Conservation (phyloP, 345 rosid species). For the Populus alba region DNA sequence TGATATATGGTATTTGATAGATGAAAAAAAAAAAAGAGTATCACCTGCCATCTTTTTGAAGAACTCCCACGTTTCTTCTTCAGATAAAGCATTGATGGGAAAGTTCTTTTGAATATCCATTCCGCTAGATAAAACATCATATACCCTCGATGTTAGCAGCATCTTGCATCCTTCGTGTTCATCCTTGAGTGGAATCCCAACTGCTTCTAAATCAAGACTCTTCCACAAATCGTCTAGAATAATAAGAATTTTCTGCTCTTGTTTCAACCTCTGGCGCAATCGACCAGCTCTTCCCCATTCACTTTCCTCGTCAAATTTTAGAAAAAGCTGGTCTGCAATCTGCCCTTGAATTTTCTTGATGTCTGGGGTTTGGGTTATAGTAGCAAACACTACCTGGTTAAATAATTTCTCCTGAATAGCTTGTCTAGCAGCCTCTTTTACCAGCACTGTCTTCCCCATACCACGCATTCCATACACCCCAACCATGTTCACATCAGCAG, state of each 20-base stretch:
- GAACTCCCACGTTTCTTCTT: constrained; percentile 21
- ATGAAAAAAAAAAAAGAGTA: too few species aligned
- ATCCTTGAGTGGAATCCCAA: constrained; percentile 18
- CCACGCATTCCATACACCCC: constrained; percentile 10
- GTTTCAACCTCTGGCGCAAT: constrained; percentile 3
- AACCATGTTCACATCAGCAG: background rate
- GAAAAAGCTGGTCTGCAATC: constrained; percentile 11
- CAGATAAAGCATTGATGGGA: background rate
- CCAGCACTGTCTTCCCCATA: constrained; percentile 3
- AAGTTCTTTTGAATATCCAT: constrained; percentile 9
- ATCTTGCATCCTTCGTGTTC: constrained; percentile 27
- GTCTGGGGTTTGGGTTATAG: background rate
- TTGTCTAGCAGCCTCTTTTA: background rate
- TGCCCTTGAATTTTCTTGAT: constrained; percentile 13
- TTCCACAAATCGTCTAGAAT: constrained; percentile 36
- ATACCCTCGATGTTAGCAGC: constrained; percentile 21
- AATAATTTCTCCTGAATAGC: background rate
- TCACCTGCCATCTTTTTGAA: constrained; percentile 22
- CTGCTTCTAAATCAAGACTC: constrained; percentile 10
- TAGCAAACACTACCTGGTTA: constrained; percentile 2
- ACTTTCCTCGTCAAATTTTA: background rate
- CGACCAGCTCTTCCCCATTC: background rate
- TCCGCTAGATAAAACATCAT: background rate
- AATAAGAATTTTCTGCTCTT: constrained; percentile 21
- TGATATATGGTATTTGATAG: too few species aligned